phyloP scores from a whole-genome alignment of 1,284 basidiomycete genomes.

The Inonotus obliquus region DNA sequence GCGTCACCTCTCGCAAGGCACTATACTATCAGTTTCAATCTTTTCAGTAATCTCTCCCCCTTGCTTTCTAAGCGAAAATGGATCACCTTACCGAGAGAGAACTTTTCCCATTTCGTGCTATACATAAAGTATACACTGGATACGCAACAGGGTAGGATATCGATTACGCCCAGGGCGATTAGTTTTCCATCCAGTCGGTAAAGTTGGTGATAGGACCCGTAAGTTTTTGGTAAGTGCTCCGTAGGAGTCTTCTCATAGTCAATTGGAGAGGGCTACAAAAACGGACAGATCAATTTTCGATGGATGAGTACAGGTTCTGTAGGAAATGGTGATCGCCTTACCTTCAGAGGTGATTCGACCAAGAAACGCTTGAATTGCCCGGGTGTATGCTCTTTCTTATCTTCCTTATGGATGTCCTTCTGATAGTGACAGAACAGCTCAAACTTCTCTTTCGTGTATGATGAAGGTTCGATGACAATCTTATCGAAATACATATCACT shows the following conservation, averaged over 20 bases:
- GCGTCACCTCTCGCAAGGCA: slow-evolving; percentile 72
- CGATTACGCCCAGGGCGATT: slow-evolving; percentile 86
- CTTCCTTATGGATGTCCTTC: slow-evolving; percentile 68
- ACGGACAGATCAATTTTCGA: neutral
- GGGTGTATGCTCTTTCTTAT: slow-evolving; percentile 37
- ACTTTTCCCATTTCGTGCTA: slow-evolving; percentile 70
- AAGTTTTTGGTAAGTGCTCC: slow-evolving; percentile 59
- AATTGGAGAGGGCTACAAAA: slow-evolving; percentile 47
- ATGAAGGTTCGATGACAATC: slow-evolving; percentile 72
- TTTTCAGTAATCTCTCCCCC: neutral
- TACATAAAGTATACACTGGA: slow-evolving; percentile 98
- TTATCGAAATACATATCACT: slow-evolving; percentile 28
- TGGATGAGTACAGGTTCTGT: neutral
- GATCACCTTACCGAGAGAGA: slow-evolving; percentile 78
- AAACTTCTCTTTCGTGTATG: slow-evolving; percentile 78
- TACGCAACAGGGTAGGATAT: slow-evolving; percentile 86
- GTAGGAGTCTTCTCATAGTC: slow-evolving; percentile 47
- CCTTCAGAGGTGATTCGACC: slow-evolving; percentile 72
- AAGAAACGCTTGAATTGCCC: slow-evolving; percentile 69
- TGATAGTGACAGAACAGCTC: slow-evolving; percentile 77
- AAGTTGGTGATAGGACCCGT: slow-evolving; percentile 84
- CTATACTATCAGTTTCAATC: slow-evolving; percentile 54
- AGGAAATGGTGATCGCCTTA: slow-evolving; percentile 32
- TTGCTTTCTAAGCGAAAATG: slow-evolving; percentile 4
- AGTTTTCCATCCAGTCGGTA: slow-evolving; percentile 80